A percentile compares a stretch with the other conserved stretches of the same genome.
These are phyloP conservation scores for Licmophora abbreviata DNA, from an alignment of 108 stramenopile genomes.

Conservation along the genomic window DNA sequence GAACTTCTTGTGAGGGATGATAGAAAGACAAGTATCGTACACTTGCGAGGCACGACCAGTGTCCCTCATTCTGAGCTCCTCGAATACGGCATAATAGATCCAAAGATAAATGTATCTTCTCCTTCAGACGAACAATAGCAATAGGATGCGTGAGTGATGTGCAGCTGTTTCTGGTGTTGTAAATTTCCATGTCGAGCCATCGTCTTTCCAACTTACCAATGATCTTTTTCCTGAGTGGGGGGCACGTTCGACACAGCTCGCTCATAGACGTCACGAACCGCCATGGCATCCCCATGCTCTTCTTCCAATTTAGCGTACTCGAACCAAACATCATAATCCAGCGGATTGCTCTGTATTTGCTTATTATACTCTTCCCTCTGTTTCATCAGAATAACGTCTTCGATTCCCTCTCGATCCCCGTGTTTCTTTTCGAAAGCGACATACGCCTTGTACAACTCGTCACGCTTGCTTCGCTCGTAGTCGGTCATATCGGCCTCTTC, in stretches of 20 bases:
- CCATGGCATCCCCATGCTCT: slow-evolving; percentile 32
- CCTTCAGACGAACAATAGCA: too few species aligned
- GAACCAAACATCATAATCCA: slow-evolving; percentile 97
- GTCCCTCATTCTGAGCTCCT: slow-evolving; percentile 83
- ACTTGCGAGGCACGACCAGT: slow-evolving; percentile 77
- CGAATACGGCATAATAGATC: slow-evolving; percentile 95
- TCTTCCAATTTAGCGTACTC: slow-evolving; percentile 95
- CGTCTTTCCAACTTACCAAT: too few species aligned
- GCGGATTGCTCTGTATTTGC: slow-evolving; percentile 63
- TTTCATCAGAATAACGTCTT: slow-evolving; percentile 78
- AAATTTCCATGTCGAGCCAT: too few species aligned
- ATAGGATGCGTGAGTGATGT: too few species aligned
- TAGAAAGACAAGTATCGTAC: slow-evolving; percentile 76
- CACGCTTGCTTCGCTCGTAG: slow-evolving; percentile 67
- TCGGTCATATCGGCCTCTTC: slow-evolving; percentile 34
- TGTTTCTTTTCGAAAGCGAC: slow-evolving; percentile 97
- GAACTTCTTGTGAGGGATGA: slow-evolving; percentile 93
- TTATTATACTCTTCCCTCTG: slow-evolving; percentile 86
- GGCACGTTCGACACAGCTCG: slow-evolving; percentile 90
- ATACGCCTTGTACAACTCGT: slow-evolving; percentile 92
- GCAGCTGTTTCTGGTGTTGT: too few species aligned
- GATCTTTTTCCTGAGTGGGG: slow-evolving; percentile 84
- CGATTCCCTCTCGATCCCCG: slow-evolving; percentile 87
- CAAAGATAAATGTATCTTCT: slow-evolving; percentile 96
- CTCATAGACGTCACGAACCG: slow-evolving; percentile 90